Conservation (phyloP, 2,329 filamentous ascomycete genomes). For the Trichoderma sp. region DNA sequence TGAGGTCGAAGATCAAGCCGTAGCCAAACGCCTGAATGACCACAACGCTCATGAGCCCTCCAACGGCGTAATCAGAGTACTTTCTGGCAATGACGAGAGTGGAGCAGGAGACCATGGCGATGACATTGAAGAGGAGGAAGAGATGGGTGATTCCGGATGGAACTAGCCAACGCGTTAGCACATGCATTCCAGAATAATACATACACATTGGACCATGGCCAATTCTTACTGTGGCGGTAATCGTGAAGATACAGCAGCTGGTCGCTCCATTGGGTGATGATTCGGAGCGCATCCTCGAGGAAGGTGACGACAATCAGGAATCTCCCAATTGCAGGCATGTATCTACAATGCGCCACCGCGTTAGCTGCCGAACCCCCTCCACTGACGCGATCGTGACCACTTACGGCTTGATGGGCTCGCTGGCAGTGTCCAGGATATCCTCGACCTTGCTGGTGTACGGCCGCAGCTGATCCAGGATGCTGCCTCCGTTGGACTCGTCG, state of each 20-base stretch:
- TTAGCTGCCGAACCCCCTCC: not conserved
- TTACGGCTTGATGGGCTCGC: constrained; percentile 93
- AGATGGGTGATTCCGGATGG: constrained; percentile 85
- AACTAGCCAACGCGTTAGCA: constrained; percentile 56
- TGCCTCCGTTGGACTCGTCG: constrained; percentile 58
- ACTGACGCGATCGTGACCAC: constrained; percentile 28
- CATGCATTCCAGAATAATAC: constrained; percentile 19
- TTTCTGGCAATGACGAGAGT: constrained; percentile 86
- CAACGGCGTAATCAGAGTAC: constrained; percentile 90
- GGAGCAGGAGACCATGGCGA: constrained; percentile 84
- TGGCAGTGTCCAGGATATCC: constrained; percentile 81
- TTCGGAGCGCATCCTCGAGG: constrained; percentile 92
- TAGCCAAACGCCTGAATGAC: constrained; percentile 94
- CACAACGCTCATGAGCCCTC: constrained; percentile 86
- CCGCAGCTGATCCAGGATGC: constrained; percentile 76
- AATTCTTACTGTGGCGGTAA: constrained; percentile 81
- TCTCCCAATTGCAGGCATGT: constrained; percentile 90
- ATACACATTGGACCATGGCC: not conserved
- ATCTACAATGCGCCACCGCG: constrained; percentile 55
- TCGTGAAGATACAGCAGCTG: constrained; percentile 91
- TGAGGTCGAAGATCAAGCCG: constrained; percentile 96
- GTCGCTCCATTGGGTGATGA: constrained; percentile 96
- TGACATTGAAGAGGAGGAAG: constrained; percentile 87
- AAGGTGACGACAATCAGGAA: constrained; percentile 99
- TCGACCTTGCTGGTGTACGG: constrained; percentile 98